Evolutionary conservation across 768 basidiomycete genomes (phyloP).

Genomic region (Hygrophorus pudorinus): DNA sequence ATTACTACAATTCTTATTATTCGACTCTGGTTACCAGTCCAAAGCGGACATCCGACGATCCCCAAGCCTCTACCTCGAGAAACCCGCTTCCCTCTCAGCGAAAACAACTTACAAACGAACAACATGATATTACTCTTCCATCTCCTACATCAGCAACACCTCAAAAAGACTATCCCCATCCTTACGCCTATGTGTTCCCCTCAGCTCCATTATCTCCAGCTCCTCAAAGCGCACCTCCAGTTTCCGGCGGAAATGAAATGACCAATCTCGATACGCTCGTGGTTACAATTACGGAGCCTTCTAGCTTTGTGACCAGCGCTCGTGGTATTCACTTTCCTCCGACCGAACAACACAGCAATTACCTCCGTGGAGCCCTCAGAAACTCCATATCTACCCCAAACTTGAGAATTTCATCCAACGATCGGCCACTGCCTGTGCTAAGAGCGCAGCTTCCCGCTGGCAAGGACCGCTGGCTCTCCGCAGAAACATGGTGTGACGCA

Average conservation of each 20-base stretch:
- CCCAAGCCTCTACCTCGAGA: not conserved
- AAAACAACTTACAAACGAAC: not conserved
- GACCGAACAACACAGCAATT: not conserved
- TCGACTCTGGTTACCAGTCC: constrained; percentile 22
- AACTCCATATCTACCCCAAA: constrained; percentile 1
- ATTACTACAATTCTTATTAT: constrained; percentile 45
- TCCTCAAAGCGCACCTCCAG: constrained; percentile 13
- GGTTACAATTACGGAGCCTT: constrained; percentile 1
- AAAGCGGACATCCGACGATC: not conserved
- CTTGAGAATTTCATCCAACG: not conserved
- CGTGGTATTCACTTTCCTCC: not conserved
- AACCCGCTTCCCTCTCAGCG: not conserved
- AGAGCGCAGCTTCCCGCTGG: constrained; percentile 7
- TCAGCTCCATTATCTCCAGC: constrained; percentile 16
- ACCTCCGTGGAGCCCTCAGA: constrained; percentile 4
- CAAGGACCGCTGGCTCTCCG: constrained; percentile 55
- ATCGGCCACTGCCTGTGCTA: constrained; percentile 1
- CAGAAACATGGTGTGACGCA: constrained; percentile 79
- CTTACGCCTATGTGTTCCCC: constrained; percentile 7
- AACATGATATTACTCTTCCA: not conserved
- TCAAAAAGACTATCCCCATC: constrained; percentile 2
- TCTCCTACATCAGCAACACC: not conserved
- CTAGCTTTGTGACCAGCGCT: not conserved
- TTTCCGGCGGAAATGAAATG: constrained; percentile 3
- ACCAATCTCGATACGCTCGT: not conserved